phyloP scores from a whole-genome alignment of 495 filamentous ascomycete genomes.

The Penicillium riverlandense region DNA sequence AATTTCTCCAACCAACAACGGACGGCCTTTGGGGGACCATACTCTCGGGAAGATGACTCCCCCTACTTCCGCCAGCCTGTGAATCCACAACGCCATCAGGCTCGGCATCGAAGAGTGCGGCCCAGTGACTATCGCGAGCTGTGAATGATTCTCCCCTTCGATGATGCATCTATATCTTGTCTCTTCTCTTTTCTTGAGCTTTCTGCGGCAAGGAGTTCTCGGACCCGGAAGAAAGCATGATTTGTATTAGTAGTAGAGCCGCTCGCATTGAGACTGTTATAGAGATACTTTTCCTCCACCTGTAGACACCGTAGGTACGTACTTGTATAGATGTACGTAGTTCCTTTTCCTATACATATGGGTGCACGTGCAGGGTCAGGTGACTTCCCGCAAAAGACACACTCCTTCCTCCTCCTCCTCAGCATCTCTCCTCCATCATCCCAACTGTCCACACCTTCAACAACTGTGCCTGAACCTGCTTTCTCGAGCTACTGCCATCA shows the following conservation, averaged over 20 bases:
- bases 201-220: background rate
- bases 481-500: background rate
- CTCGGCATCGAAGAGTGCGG: conserved; percentile 65
- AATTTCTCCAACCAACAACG: conserved; percentile 69
- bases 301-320: no score
- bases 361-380: conserved; percentile 2
- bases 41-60: conserved; percentile 72
- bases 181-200: background rate
- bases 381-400: conserved; percentile 1
- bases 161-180: background rate
- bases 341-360: background rate
- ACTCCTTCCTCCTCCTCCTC: background rate
- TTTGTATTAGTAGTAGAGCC: no score
- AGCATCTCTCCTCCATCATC: conserved; percentile 1
- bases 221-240: no score
- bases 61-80: conserved; percentile 95
- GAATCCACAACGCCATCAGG: conserved; percentile 87
- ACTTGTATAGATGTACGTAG: no score
- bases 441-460: background rate
- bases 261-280: no score
- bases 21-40: conserved; percentile 52
- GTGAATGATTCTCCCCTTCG: conserved; percentile 26
- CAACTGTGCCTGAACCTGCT: no score
- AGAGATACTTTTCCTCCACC: no score
- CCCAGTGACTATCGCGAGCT: conserved; percentile 86